Evolutionary conservation across 2,329 filamentous ascomycete species (phyloP).

Genomic region (Magnaporthales sp.): DNA sequence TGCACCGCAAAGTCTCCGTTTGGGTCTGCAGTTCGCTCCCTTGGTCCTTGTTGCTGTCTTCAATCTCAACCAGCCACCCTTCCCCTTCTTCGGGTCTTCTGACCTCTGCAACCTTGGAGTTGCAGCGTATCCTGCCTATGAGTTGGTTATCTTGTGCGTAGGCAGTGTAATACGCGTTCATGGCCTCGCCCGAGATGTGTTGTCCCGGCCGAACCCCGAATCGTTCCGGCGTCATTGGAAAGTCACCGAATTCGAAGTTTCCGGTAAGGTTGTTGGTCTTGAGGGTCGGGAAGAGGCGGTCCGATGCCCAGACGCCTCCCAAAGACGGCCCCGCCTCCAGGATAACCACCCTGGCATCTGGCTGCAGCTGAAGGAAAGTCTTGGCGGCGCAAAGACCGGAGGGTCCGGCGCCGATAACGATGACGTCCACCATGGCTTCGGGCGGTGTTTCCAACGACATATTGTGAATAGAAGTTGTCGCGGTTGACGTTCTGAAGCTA

Average conservation of each 20-base stretch:
- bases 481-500: neutral
- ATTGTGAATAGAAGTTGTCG: neutral
- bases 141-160: constrained; percentile 47
- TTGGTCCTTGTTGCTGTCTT: neutral
- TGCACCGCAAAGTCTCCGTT: constrained; percentile 15
- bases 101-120: constrained; percentile 39
- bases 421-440: constrained; percentile 15
- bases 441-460: neutral
- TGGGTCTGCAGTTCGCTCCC: neutral
- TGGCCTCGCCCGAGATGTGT: constrained; percentile 48
- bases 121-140: constrained; percentile 34
- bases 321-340: constrained; percentile 29
- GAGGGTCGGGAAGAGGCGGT: constrained; percentile 31
- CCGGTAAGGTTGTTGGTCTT: constrained; percentile 32
- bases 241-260: constrained; percentile 28
- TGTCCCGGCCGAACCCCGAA: constrained; percentile 37
- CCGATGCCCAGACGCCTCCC: constrained; percentile 32
- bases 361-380: constrained; percentile 34
- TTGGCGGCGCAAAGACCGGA: constrained; percentile 36
- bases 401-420: constrained; percentile 20
- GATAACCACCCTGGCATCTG: constrained; percentile 25
- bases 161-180: constrained; percentile 48
- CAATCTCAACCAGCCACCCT: constrained; percentile 20
- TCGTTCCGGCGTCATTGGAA: constrained; percentile 16
- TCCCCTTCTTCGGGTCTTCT: constrained; percentile 25